phyloP scores from a whole-genome alignment of 768 basidiomycete genomes.

The Termitomyces sp. region DNA sequence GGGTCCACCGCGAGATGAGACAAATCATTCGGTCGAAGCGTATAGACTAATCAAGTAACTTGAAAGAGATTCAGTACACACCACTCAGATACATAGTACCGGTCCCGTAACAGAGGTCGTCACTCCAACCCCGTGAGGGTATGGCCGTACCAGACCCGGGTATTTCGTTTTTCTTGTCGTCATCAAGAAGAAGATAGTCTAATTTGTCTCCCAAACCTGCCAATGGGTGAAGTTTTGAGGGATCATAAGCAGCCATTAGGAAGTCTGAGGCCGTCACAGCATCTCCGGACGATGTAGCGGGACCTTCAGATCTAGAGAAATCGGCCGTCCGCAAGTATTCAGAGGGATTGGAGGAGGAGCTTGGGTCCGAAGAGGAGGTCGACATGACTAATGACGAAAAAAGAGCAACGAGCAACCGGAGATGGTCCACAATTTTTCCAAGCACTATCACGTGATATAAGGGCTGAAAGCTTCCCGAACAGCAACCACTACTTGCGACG shows the following conservation, averaged over 20 bases:
- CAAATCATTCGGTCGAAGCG: slow-evolving; percentile 47
- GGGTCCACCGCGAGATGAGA: slow-evolving; percentile 60
- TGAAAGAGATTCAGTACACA: slow-evolving; percentile 64
- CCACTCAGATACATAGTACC: slow-evolving; percentile 98
- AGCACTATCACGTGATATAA: slow-evolving; percentile 12
- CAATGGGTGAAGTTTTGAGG: slow-evolving; percentile 88
- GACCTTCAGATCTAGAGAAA: slow-evolving; percentile 37
- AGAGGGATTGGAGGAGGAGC: slow-evolving; percentile 38
- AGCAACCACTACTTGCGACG: not conserved
- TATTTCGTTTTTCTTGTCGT: slow-evolving; percentile 89
- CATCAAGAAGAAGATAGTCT: slow-evolving; percentile 93
- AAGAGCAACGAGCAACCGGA: not conserved
- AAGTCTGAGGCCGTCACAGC: slow-evolving; percentile 83
- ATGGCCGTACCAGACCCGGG: slow-evolving; percentile 89
- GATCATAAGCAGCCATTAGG: slow-evolving; percentile 84
- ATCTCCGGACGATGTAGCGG: slow-evolving; percentile 37
- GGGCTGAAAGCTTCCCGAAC: no score
- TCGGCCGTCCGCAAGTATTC: slow-evolving; percentile 41
- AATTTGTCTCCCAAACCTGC: slow-evolving; percentile 89
- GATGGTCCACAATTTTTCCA: slow-evolving; percentile 6
- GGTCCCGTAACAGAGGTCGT: slow-evolving; percentile 98
- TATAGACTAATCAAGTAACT: slow-evolving; percentile 49
- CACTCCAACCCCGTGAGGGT: slow-evolving; percentile 96
- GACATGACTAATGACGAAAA: slow-evolving; percentile 24
- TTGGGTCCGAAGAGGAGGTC: slow-evolving; percentile 16